phyloP scores from a whole-genome alignment of 768 basidiomycete genomes.

The Mycena haematopus region DNA sequence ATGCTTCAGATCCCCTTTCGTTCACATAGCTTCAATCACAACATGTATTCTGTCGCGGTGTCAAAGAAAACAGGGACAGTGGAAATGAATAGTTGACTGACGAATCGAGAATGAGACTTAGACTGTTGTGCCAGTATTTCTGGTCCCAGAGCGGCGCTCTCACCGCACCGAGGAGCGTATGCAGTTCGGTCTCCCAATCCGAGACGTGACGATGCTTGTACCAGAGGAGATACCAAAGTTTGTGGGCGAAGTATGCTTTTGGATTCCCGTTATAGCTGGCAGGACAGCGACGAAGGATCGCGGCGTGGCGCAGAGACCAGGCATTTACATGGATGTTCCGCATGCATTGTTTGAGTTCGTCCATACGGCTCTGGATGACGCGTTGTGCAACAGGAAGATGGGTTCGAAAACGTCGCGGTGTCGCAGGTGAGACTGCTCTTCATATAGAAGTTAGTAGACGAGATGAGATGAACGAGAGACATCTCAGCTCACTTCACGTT shows the following conservation, averaged over 20 bases:
- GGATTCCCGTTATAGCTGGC: not conserved
- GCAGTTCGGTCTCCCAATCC: conserved; percentile 25
- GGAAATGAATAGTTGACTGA: not conserved
- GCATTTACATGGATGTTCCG: conserved; percentile 6
- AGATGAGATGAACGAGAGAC: not conserved
- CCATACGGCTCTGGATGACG: conserved; percentile 18
- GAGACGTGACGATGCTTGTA: not conserved
- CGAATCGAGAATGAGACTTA: conserved; percentile 24
- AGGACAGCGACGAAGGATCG: conserved; percentile 10
- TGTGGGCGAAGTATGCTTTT: conserved; percentile 14
- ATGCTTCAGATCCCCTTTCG: not conserved
- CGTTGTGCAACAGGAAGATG: conserved; percentile 1
- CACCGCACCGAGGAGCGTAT: conserved; percentile 18
- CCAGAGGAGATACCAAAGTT: not conserved
- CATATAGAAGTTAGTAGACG: not conserved
- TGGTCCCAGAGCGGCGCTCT: conserved; percentile 18
- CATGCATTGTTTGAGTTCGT: conserved; percentile 17
- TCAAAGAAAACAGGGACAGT: not conserved
- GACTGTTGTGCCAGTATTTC: conserved; percentile 13
- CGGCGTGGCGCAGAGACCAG: conserved; percentile 18
- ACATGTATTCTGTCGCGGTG: conserved; percentile 2
- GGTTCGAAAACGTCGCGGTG: not conserved
- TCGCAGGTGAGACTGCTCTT: not conserved
- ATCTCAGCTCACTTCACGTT: not conserved
- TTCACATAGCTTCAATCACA: conserved; percentile 23